phyloP scores from a whole-genome alignment of 2,329 filamentous ascomycete genomes.

The Lecanicillium sp. region DNA sequence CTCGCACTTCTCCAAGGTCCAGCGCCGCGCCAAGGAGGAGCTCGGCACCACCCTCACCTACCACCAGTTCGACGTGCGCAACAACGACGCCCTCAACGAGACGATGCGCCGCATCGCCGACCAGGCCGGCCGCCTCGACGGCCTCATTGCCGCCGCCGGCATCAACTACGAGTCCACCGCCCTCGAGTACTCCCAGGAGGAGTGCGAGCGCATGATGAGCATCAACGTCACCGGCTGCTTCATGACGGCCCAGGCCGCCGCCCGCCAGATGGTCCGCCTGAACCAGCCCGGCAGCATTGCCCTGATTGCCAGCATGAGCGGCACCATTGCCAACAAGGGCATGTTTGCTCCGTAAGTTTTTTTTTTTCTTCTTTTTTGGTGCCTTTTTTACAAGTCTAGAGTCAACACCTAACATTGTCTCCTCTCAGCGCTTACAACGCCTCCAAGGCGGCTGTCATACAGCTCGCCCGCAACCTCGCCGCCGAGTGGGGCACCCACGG shows the following conservation, averaged over 20 bases:
- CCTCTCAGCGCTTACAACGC: conserved; percentile 67
- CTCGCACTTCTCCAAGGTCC: conserved; percentile 57
- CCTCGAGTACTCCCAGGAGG: conserved; percentile 69
- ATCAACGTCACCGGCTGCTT: conserved; percentile 83
- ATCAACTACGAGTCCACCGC: conserved; percentile 81
- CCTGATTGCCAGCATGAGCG: conserved; percentile 65
- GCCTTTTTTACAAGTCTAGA: not conserved
- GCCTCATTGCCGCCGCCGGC: conserved; percentile 61
- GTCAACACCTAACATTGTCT: too few species aligned
- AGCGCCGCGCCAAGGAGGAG: conserved; percentile 53
- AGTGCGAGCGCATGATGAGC: conserved; percentile 70
- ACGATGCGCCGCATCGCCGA: conserved; percentile 63
- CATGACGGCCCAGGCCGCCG: conserved; percentile 84
- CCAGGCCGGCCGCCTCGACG: conserved; percentile 66
- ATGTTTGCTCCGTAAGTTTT: conserved; percentile 49
- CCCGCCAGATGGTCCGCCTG: conserved; percentile 60
- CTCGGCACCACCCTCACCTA: conserved; percentile 65
- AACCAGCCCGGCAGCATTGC: conserved; percentile 54
- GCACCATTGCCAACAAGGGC: conserved; percentile 56
- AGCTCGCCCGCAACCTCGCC: conserved; percentile 63
- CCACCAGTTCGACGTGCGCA: conserved; percentile 71
- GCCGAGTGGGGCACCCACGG: conserved; percentile 64
- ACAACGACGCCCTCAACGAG: conserved; percentile 58
- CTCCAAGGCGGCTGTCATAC: conserved; percentile 66
- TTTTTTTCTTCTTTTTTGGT: not conserved